Evolutionary conservation across 805 yeast genomes (phyloP).

Genomic region (Pichia ethanolica): DNA sequence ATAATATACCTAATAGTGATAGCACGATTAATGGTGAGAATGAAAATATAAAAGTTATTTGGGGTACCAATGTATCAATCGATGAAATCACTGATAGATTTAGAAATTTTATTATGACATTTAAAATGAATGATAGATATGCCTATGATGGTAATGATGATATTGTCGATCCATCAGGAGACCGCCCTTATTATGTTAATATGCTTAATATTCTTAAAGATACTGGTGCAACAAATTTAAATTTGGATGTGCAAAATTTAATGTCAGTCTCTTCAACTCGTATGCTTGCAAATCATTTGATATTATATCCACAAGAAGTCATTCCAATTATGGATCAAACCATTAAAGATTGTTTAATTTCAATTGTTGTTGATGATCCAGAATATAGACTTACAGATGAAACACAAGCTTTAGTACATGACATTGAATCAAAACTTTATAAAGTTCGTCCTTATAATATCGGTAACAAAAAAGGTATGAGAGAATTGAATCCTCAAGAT

Average conservation of each 20-base stretch:
- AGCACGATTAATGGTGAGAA: conserved; percentile 21
- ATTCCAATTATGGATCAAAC: conserved; percentile 98
- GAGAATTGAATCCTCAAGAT: conserved; percentile 89
- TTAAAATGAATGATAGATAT: conserved; percentile 69
- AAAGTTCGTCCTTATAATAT: conserved; percentile 87
- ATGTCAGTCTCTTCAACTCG: conserved; percentile 67
- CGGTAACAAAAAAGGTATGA: conserved; percentile 68
- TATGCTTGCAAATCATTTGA: conserved; percentile 75
- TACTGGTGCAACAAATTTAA: conserved; percentile 73
- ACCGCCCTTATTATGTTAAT: conserved; percentile 65
- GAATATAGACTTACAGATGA: conserved; percentile 6
- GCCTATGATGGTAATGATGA: conserved; percentile 34
- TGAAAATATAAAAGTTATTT: conserved; percentile 84
- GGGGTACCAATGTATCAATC: conserved; percentile 97
- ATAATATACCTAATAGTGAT: not conserved
- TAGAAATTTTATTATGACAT: conserved; percentile 75
- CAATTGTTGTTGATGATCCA: conserved; percentile 49
- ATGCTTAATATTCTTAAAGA: conserved; percentile 68
- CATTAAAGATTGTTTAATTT: conserved; percentile 80
- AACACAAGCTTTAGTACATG: conserved; percentile 35
- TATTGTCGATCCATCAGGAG: conserved; percentile 46
- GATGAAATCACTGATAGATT: conserved; percentile 77
- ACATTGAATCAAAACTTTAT: conserved; percentile 73
- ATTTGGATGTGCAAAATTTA: conserved; percentile 76
- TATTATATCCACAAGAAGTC: conserved; percentile 93